phyloP scores from a whole-genome alignment of 2,329 filamentous ascomycete genomes.

The Aspergillus brasiliensis region DNA sequence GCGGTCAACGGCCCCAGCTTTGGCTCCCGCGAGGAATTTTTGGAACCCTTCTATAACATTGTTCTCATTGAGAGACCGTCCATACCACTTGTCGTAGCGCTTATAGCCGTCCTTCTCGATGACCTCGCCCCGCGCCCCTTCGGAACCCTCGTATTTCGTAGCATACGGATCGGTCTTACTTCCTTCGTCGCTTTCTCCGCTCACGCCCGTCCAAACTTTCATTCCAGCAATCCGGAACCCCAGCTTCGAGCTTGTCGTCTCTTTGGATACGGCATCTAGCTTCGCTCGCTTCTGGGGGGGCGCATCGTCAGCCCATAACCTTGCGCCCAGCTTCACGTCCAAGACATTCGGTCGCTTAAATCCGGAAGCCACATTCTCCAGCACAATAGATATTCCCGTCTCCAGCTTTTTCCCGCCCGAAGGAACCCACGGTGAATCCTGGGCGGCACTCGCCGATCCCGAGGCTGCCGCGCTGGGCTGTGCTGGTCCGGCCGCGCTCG shows the following conservation, averaged over 20 bases:
- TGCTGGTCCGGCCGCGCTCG: slow-evolving; percentile 18
- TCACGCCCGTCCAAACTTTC: slow-evolving; percentile 57
- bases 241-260: slow-evolving; percentile 61
- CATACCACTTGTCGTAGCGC: slow-evolving; percentile 68
- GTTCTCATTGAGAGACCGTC: slow-evolving; percentile 58
- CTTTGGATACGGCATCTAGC: slow-evolving; percentile 60
- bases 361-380: slow-evolving; percentile 80
- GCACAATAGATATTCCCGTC: slow-evolving; percentile 77
- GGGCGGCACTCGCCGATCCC: slow-evolving; percentile 23
- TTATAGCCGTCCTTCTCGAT: slow-evolving; percentile 57
- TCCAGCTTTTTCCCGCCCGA: slow-evolving; percentile 66
- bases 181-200: slow-evolving; percentile 34
- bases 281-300: slow-evolving; percentile 59
- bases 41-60: slow-evolving; percentile 61
- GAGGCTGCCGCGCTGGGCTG: slow-evolving; percentile 7
- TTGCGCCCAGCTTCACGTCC: slow-evolving; percentile 85
- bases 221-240: slow-evolving; percentile 68
- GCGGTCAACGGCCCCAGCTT: slow-evolving; percentile 43
- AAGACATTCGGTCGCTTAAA: slow-evolving; percentile 86
- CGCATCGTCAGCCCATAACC: slow-evolving; percentile 78
- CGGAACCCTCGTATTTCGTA: slow-evolving; percentile 48
- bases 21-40: slow-evolving; percentile 56
- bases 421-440: slow-evolving; percentile 44
- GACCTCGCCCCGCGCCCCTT: slow-evolving; percentile 47
- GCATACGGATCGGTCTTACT: slow-evolving; percentile 37